These are phyloP conservation scores for Taiozyma sp. DNA, from an alignment of 1,139 yeast species.

Conservation along the genomic window DNA sequence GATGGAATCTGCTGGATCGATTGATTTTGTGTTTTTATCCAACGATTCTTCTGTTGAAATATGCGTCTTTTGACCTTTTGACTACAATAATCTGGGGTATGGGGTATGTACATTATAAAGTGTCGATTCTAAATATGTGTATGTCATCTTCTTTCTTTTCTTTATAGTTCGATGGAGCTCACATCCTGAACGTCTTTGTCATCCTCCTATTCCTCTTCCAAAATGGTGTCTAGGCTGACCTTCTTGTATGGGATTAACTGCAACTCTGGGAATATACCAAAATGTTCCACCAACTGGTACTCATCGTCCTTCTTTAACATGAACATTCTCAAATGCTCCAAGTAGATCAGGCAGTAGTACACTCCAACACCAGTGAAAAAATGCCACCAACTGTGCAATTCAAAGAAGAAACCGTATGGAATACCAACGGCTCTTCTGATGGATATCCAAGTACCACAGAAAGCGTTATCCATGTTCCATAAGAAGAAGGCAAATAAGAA, in stretches of 20 bases:
- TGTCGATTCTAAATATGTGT: background rate
- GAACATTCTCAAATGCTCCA: conserved; percentile 63
- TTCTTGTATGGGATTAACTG: background rate
- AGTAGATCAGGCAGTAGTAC: conserved; percentile 54
- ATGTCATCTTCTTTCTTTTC: background rate
- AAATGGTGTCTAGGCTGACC: background rate
- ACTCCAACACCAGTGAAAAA: conserved; percentile 81
- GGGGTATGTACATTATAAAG: background rate
- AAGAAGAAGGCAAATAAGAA: conserved; percentile 69
- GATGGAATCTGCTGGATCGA: no score
- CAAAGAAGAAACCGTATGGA: conserved; percentile 83
- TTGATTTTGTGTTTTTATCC: background rate
- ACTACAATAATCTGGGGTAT: background rate
- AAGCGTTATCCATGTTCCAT: conserved; percentile 81
- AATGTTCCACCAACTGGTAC: conserved; percentile 47
- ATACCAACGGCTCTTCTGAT: conserved; percentile 65
- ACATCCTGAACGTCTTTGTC: background rate
- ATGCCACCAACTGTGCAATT: conserved; percentile 99
- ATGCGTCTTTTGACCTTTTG: background rate
- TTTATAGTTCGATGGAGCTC: background rate
- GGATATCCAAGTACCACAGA: conserved; percentile 56
- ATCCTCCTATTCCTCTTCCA: background rate
- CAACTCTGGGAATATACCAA: conserved; percentile 41
- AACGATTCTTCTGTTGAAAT: background rate
- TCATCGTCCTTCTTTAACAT: conserved; percentile 47